Evolutionary conservation across 306 rosid species (phyloP).

Genomic region (Cotoneaster glaucophyllus): DNA sequence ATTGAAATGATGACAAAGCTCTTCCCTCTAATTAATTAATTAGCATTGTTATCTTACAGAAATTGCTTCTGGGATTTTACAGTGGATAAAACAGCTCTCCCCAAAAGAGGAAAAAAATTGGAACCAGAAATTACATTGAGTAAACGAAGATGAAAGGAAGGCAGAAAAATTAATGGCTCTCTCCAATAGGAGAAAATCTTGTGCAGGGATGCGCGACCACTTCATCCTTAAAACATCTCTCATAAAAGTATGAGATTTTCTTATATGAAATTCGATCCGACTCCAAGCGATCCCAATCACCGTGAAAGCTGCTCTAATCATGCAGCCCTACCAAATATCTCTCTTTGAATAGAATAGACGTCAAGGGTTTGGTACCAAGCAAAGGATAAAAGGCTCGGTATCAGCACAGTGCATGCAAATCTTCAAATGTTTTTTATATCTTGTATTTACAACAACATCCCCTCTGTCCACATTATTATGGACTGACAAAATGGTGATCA

Average conservation of each 20-base stretch:
- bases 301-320: not conserved
- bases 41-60: constrained; percentile 52
- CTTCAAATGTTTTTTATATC: constrained; percentile 40
- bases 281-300: not conserved
- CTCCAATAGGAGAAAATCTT: constrained; percentile 10
- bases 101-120: constrained; percentile 28
- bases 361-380: constrained; percentile 12
- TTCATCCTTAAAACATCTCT: not conserved
- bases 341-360: not conserved
- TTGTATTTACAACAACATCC: constrained; percentile 54
- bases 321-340: not conserved
- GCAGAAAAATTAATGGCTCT: constrained; percentile 26
- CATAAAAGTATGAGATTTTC: not conserved
- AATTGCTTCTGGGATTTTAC: constrained; percentile 58
- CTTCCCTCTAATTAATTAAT: constrained; percentile 39
- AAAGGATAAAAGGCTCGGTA: constrained; percentile 30
- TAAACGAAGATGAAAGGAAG: constrained; percentile 7
- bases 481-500: constrained; percentile 41
- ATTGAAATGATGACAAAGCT: constrained; percentile 41
- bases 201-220: not conserved
- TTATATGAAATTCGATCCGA: no score
- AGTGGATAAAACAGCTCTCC: constrained; percentile 32
- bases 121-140: constrained; percentile 36
- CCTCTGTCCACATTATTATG: constrained; percentile 30
- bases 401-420: constrained; percentile 25